Conservation (phyloP, 2,329 filamentous ascomycete species). For the Ceratocystis variospora region DNA sequence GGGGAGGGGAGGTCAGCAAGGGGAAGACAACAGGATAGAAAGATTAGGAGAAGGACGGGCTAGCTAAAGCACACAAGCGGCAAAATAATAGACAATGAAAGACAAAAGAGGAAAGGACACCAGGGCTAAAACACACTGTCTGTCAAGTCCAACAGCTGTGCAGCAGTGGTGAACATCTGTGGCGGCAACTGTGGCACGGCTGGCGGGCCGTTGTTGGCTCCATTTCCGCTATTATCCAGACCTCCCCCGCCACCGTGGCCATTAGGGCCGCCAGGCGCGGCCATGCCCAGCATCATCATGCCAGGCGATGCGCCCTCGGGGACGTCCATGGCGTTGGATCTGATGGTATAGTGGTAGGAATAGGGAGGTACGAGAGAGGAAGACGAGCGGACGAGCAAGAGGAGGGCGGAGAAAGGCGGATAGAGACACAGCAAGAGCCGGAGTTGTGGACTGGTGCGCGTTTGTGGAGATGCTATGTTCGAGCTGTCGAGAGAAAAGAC, state of each 20-base stretch:
- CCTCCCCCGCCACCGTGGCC: not conserved
- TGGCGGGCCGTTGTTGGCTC: slow-evolving; percentile 28
- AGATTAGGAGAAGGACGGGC: not conserved
- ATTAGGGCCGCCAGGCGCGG: slow-evolving; percentile 23
- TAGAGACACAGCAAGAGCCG: no score
- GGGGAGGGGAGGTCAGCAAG: not conserved
- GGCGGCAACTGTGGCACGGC: slow-evolving; percentile 58
- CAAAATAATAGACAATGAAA: not conserved
- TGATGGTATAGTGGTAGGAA: not conserved
- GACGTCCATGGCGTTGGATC: slow-evolving; percentile 9
- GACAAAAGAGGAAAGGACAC: not conserved
- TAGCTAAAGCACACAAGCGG: not conserved
- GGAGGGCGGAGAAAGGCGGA: not conserved
- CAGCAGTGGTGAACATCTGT: slow-evolving; percentile 97
- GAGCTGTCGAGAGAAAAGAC: no score
- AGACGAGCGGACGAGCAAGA: not conserved
- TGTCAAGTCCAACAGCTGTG: slow-evolving; percentile 86
- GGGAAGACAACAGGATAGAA: not conserved
- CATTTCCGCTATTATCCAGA: not conserved
- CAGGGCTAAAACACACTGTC: slow-evolving; percentile 55
- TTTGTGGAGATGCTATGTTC: no score
- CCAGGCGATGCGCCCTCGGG: slow-evolving; percentile 10
- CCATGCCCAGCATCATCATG: slow-evolving; percentile 15
- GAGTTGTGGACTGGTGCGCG: no score
- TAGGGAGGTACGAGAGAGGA: not conserved